Percentiles rank a stretch among this genome's conserved stretches.
Evolutionary conservation across 495 filamentous ascomycete species (phyloP).

Genomic region (Glutinoglossum americanum): DNA sequence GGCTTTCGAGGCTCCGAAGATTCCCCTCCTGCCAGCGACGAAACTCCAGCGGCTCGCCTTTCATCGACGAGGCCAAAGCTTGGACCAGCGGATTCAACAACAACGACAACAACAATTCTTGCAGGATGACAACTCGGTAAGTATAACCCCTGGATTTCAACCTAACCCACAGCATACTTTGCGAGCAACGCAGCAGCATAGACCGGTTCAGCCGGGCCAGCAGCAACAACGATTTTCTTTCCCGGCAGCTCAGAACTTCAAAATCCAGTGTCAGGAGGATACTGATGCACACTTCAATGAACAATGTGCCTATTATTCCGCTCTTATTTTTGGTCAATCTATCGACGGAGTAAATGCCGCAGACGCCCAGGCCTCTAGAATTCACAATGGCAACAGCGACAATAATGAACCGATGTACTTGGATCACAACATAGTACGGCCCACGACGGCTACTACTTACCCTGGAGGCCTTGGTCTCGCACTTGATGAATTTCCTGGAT

Average conservation of each 20-base stretch:
- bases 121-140: slow-evolving; percentile 29
- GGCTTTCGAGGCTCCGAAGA: slow-evolving; percentile 45
- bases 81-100: slow-evolving; percentile 33
- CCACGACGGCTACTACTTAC: slow-evolving; percentile 7
- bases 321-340: background rate
- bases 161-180: slow-evolving; percentile 33
- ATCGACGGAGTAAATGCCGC: background rate
- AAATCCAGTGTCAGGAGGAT: background rate
- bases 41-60: slow-evolving; percentile 27
- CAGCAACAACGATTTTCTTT: slow-evolving; percentile 14
- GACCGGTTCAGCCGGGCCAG: slow-evolving; percentile 37
- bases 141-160: slow-evolving; percentile 38
- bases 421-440: background rate
- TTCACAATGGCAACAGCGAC: background rate
- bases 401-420: background rate
- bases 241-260: background rate
- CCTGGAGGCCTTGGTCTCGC: slow-evolving; percentile 9
- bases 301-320: background rate
- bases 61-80: slow-evolving; percentile 60
- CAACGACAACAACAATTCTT: slow-evolving; percentile 24
- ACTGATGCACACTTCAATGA: background rate
- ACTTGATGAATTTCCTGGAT: slow-evolving; percentile 5
- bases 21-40: slow-evolving; percentile 35
- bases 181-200: slow-evolving; percentile 58
- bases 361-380: background rate